Evolutionary conservation across 1,284 basidiomycete genomes (phyloP), one percentile per base, ranked within the genome.

Genomic region (Rhodotorula sp.): DNA sequence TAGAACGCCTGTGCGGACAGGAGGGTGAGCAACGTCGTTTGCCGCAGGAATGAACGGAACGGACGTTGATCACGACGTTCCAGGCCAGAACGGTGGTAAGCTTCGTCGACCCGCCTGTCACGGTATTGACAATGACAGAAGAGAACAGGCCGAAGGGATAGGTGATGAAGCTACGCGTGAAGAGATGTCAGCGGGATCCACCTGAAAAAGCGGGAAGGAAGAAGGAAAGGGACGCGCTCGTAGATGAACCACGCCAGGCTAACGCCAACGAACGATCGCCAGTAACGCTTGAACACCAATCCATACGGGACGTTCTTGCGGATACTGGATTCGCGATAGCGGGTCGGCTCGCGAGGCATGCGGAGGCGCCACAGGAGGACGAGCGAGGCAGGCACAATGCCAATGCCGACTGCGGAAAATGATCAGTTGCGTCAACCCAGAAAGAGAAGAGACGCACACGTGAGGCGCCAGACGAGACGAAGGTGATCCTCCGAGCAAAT

Each of bases 321-420:
- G 60, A 97, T 96, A 0, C 89, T 88, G 76, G 88, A 86, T 74
- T 87, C 87, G 77, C 85, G 87, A 81, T 85, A 93, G 37, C 87
- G 84, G 19, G 84, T 84, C 0, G 92, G 90, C 76, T 97, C 92
- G 44, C 88, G 84, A 1, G 66, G 50, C 90, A 97, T 95, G 70
- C 85, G 86, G 69, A 92, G 80, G 75, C 95, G 92, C 91, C 94
- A 97, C 66, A 94, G 79, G 79, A 96, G 88, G 54, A 96, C 90
- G 3, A 87, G 84, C 13, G 89, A 77, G 9, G 94, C 93, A 36
- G 94, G 92, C 64, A 97, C 81, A 54, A 90, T 84, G 56, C 94
- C 95, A 21, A 97, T 85, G n/a, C 92, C 93, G 41, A 97, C 62
- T 64, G 62, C n/a, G 5, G 6, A 9, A 41, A 19, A 22, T 10